Base-by-base conservation (phyloP, 129 eudicot species). In the Saposhnikovia divaricata region DNA sequence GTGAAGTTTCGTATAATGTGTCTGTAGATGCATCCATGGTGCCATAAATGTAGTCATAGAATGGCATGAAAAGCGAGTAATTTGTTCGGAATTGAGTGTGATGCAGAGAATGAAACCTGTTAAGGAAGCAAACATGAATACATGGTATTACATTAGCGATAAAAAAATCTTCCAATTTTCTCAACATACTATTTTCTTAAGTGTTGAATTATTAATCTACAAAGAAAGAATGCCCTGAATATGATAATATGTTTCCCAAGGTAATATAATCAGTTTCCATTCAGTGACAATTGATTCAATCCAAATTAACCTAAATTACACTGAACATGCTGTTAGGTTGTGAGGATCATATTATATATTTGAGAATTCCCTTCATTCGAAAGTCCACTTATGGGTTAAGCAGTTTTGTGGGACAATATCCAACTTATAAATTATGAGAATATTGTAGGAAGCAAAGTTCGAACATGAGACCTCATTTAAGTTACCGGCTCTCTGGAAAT, bases 31-130 rank as follows among this genome's bases (percentile, higher is more conserved):
- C 61, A 86, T 92, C 96, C 83, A 81, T 59, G 1, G 97, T 92
- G 12, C 87, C 90, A 57, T 90, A 88, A 3, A 92, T 55, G 79
- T 87, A 92, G 77, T 92, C 97, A 23, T 92, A 92, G 25, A 92
- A 80, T 7, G 97, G 96, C 97, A 92, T 87, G 89, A 92, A 92
- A 40, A 92, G 86, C 0, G 93, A 87, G 71, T 90, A 92, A 74
- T 92, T 92, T 37, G 96, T 90, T 50, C 96, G 87, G 46, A 90
- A 92, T 68, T 92, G 93, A 53, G 97, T 92, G 75, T 92, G 97
- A 81, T 92, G 97, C 75, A 92, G 74, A 18, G 96, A 90, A 78
- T 92, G 97, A 83, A 71, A 92, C 84, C 97, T 90, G 69, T 10
- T 0, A 31, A 27, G 21, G 5, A 66, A 10, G 4, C 37, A 66